Evolutionary conservation across 1,284 basidiomycete genomes (phyloP).

Genomic region (Jaminaea rosea): DNA sequence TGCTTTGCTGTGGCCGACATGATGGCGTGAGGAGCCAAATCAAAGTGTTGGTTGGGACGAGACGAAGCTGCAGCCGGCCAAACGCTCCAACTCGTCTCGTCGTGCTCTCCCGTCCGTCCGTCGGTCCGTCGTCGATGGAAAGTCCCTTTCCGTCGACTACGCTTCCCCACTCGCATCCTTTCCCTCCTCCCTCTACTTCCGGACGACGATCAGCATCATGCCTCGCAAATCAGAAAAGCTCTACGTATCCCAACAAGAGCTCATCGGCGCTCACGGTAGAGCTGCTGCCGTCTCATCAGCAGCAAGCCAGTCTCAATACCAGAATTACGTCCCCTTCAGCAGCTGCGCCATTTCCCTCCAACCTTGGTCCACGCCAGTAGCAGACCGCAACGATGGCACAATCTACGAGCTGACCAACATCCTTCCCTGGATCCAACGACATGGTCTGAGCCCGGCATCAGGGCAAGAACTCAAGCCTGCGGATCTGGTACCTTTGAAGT

Average conservation of each 20-base stretch:
- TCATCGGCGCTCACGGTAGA: slow-evolving; percentile 32
- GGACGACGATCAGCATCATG: background rate
- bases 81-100: too few species aligned
- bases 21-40: too few species aligned
- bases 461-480: slow-evolving; percentile 67
- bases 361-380: slow-evolving; percentile 80
- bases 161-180: too few species aligned
- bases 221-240: slow-evolving; percentile 19
- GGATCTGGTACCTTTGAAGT: slow-evolving; percentile 79
- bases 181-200: too few species aligned
- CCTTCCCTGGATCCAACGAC: slow-evolving; percentile 71
- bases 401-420: slow-evolving; percentile 56
- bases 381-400: slow-evolving; percentile 58
- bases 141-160: too few species aligned
- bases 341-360: slow-evolving; percentile 87
- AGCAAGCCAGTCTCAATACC: slow-evolving; percentile 48
- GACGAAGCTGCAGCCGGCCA: too few species aligned
- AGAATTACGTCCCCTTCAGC: slow-evolving; percentile 68
- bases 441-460: slow-evolving; percentile 72
- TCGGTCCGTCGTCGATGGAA: too few species aligned
- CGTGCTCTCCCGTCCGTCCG: too few species aligned
- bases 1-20: slow-evolving; percentile 28
- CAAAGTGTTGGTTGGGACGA: too few species aligned
- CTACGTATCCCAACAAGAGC: slow-evolving; percentile 34
- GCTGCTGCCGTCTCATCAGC: slow-evolving; percentile 28